Conservation (phyloP, 257 asterid species). For the Knoxia roxburghii region DNA sequence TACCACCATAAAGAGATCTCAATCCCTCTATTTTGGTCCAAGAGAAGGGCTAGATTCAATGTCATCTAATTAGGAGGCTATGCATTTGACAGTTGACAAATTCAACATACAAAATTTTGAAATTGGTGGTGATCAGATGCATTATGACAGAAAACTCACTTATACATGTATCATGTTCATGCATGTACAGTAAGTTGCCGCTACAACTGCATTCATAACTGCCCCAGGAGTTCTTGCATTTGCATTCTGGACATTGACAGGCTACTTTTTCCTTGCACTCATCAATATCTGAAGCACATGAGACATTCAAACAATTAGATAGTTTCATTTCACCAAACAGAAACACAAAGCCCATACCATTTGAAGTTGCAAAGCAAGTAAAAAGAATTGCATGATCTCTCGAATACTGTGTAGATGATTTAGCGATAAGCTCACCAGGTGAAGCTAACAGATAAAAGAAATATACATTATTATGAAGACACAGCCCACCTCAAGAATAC, state of each 20-base stretch:
- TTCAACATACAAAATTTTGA: neutral
- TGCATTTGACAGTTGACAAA: neutral
- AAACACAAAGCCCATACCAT: neutral
- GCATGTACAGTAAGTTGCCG: slow-evolving; percentile 61
- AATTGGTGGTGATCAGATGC: neutral
- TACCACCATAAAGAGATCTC: neutral
- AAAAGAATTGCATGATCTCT: neutral
- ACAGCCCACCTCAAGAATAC: neutral
- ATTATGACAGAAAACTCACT: slow-evolving; percentile 34
- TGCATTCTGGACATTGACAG: slow-evolving; percentile 78
- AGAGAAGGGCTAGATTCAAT: neutral
- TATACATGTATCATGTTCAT: slow-evolving; percentile 82
- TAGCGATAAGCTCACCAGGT: neutral
- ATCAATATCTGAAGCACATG: slow-evolving; percentile 52
- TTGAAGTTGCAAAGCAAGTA: neutral
- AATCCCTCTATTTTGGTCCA: neutral
- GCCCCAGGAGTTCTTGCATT: slow-evolving; percentile 93
- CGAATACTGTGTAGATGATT: neutral
- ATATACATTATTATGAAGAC: neutral
- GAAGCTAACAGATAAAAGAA: neutral
- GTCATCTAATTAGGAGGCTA: neutral
- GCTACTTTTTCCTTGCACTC: slow-evolving; percentile 77
- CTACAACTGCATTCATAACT: slow-evolving; percentile 76
- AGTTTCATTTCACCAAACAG: neutral
- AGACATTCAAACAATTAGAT: slow-evolving; percentile 9